phyloP scores from a whole-genome alignment of 1,139 yeast genomes.

The Blastobotrys petasosporus region DNA sequence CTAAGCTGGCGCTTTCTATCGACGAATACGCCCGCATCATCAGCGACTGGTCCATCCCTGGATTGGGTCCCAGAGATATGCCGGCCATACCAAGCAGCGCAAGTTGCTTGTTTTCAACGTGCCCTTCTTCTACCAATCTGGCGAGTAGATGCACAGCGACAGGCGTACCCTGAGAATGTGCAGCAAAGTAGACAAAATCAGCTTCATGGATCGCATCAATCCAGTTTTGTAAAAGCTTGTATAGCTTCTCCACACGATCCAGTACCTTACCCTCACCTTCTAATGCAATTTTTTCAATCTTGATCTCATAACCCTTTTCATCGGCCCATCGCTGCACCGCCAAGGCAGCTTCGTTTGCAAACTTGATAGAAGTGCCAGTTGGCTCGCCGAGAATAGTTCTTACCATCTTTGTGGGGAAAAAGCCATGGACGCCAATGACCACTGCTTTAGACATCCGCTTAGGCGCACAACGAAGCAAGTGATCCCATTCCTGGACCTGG shows the following conservation, averaged over 20 bases:
- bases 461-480: slow-evolving; percentile 21
- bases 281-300: slow-evolving; percentile 82
- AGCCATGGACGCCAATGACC: slow-evolving; percentile 92
- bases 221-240: slow-evolving; percentile 67
- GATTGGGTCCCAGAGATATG: slow-evolving; percentile 86
- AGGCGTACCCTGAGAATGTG: slow-evolving; percentile 95
- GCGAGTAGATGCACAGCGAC: slow-evolving; percentile 78
- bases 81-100: slow-evolving; percentile 95
- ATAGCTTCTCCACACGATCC: slow-evolving; percentile 77
- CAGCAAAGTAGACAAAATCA: slow-evolving; percentile 80
- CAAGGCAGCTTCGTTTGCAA: slow-evolving; percentile 80
- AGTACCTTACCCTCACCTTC: slow-evolving; percentile 90
- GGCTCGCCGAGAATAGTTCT: slow-evolving; percentile 88
- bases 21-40: slow-evolving; percentile 85
- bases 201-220: slow-evolving; percentile 62
- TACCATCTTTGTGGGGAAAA: slow-evolving; percentile 81
- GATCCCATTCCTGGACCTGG: slow-evolving; percentile 17
- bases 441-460: slow-evolving; percentile 44
- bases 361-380: slow-evolving; percentile 83
- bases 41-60: slow-evolving; percentile 77
- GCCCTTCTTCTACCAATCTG: slow-evolving; percentile 61
- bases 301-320: slow-evolving; percentile 48
- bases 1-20: slow-evolving; percentile 78
- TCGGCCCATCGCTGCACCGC: slow-evolving; percentile 70
- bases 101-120: slow-evolving; percentile 45